Evolutionary conservation across 495 filamentous ascomycete species (phyloP).

Genomic region (Trichocladium uniseriatum): DNA sequence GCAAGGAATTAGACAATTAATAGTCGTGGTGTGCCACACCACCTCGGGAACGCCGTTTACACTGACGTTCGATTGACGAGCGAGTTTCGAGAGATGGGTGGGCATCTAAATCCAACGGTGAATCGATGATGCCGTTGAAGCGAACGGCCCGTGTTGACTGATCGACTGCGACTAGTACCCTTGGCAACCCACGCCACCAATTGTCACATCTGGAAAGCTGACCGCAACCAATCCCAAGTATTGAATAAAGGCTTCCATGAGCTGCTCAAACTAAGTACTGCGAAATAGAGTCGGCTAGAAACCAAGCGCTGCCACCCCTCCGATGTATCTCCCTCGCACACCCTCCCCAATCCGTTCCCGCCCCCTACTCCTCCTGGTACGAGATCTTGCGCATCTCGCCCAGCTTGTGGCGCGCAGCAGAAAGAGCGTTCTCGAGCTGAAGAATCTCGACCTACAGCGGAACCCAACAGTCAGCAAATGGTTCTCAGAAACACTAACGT

Average conservation of each 20-base stretch:
- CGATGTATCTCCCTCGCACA: background rate
- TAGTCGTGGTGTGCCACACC: too few relatives aligned
- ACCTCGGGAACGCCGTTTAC: too few relatives aligned
- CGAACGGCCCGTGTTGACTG: too few relatives aligned
- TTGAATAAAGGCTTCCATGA: background rate
- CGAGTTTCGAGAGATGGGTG: too few relatives aligned
- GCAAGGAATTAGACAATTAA: too few relatives aligned
- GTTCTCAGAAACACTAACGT: background rate
- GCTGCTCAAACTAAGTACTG: conserved; percentile 4
- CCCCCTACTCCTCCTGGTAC: conserved; percentile 67
- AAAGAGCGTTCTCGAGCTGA: conserved; percentile 81
- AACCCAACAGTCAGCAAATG: conserved; percentile 3
- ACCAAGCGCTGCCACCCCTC: background rate
- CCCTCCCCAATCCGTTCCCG: background rate
- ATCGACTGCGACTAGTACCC: too few relatives aligned
- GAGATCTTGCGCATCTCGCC: conserved; percentile 99
- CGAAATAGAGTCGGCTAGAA: background rate
- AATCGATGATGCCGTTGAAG: too few relatives aligned
- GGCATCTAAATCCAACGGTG: too few relatives aligned
- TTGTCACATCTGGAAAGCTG: too few relatives aligned
- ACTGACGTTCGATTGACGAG: too few relatives aligned
- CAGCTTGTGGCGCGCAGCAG: conserved; percentile 69
- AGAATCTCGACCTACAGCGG: conserved; percentile 79
- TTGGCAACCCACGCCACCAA: too few relatives aligned
- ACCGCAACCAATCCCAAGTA: background rate